Base-by-base conservation (phyloP, 164 flowering plant genomes). In the Nymphaea thermarum region DNA sequence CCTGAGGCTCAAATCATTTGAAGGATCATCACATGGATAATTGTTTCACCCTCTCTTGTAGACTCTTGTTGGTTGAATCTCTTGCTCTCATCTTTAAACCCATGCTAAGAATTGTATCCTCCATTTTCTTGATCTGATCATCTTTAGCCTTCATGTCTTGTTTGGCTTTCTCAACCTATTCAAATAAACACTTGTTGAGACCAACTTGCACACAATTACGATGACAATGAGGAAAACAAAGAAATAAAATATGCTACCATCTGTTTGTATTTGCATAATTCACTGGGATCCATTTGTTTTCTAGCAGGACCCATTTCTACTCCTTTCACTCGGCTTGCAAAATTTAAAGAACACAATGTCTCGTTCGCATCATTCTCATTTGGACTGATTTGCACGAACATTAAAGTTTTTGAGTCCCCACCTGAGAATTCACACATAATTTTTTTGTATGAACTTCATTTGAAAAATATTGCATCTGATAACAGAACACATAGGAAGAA, bases 321-420 rank as follows among this genome's bases (percentile, higher is more conserved):
- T 68, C 99, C 99, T 74, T 89, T 85, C 16, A 92, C 99, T 78
- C 99, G 81, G 74, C 96, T 92, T 61, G 98, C 98, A 81, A 95
- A 95, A 77, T 95, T 95, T 65, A 95, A 80, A 7, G 99, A 95
- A 85, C 97, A 92, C 53, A 95, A 72, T 43, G 96, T 90, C 87
- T 95, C 99, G 68, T 85, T 80, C 63, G 87, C 73, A 72, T 95
- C 99, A 74, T 79, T 84, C 64, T 92, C 97, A 64, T 80, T 88
- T 7, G 99, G 99, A 71, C 96, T 92, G 47, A 92, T 83, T 76
- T 95, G 99, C 65, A 95, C 90, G 73, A 95, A 86, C 99, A 95
- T 95, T 68, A 92, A 80, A 11, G 98, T 81, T 81, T 95, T 95
- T 14, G 99, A 95, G 75, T 95, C 96, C 76, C 98, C 99, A 42